Base-by-base conservation (phyloP, 352 stramenopile species). In the Stephanocyclus meneghinianus region DNA sequence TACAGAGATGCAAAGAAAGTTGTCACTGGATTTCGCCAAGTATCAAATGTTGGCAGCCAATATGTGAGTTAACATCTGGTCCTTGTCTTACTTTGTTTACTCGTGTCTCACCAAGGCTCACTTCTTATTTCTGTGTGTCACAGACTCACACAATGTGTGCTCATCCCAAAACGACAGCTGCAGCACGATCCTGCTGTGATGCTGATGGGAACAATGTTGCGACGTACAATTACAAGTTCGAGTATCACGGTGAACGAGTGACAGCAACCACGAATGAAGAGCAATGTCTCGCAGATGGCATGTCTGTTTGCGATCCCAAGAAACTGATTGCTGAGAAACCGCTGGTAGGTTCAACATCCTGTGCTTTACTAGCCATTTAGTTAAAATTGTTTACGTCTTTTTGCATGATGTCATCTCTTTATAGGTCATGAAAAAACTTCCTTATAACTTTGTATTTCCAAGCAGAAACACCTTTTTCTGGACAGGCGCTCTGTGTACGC, bases 1-100 rank as follows among this genome's bases (percentile, higher is more conserved):
- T 85, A 85, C 61, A 29, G 73, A 15, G 72, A 82, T 40, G 66
- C 76, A 8, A 87, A 80, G 45, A 86, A 86, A 64, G 73, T 90
- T 35, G 73, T 86, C 21, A 86, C 68, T 37, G 81, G 76, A 53
- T 83, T 76, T 62, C 30, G 65, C 30, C 2, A n/a, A 8, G 70
- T 57, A 32, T 15, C 76, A 0, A 21, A 65, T 2, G 6, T 79
- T 42, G 81, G 74, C 9, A 42, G 30, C 29, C 42, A 72, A 63
- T 72, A 72, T 15, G 29, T 63, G 30, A 40, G 55, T 21, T 26
- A 26, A 26, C 21, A 26, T 26, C 21, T 26, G 21, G 21, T 26
- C 21, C 21, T 26, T 26, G 21, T 26, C 21, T 26, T 26, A 26
- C 21, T 26, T 26, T 26, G 21, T 26, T 26, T 26, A 26, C 21